Base-by-base conservation (phyloP, 1,284 basidiomycete species). In the Ganoderma meredithae region DNA sequence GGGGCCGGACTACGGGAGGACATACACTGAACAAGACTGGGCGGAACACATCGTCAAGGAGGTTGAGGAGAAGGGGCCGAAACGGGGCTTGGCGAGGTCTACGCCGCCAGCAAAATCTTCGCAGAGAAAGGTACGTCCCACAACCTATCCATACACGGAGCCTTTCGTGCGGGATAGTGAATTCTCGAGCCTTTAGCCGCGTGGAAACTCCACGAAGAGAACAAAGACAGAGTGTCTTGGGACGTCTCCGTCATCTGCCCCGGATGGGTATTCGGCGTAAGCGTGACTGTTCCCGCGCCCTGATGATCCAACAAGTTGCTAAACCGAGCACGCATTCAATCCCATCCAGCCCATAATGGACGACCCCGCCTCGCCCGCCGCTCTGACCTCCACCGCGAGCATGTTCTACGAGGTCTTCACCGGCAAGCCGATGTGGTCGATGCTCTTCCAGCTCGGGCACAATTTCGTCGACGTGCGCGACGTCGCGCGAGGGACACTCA, bases 51-150 rank as follows among this genome's bases (percentile, higher is more conserved):
- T 85, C 0, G 78, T 86, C 12, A 75, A 83, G 27, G 79, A 84
- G 55, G 81, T 90, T 19, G 82, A 85, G 73, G 79, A 85, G 71
- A 82, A 86, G 60, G 89, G 90, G 76, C 75, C n/a, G 80, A 84
- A 8, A 85, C 87, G 0, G 72, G 0, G 65, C 76, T 6, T 73
- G 78, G 44, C 86, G 85, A 72, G 9, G 40, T 25, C n/a, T 92
- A 92, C 75, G 76, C 81, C 60, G 86, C 84, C 10, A 86, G 84
- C 25, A 94, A 95, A 81, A 87, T 85, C 2, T 80, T 94, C 2
- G 91, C 93, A 1, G 93, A 95, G 76, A 79, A 52, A 63, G 69
- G 69, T 65, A 17, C 33, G 27, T 31, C 6, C 17, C 1, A 22
- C 39, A 39, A 19, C 12, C 6, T 12, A 53, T 10, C 52, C 52